phyloP scores from a whole-genome alignment of 345 rosid species.

The Eutrema yunnanense region DNA sequence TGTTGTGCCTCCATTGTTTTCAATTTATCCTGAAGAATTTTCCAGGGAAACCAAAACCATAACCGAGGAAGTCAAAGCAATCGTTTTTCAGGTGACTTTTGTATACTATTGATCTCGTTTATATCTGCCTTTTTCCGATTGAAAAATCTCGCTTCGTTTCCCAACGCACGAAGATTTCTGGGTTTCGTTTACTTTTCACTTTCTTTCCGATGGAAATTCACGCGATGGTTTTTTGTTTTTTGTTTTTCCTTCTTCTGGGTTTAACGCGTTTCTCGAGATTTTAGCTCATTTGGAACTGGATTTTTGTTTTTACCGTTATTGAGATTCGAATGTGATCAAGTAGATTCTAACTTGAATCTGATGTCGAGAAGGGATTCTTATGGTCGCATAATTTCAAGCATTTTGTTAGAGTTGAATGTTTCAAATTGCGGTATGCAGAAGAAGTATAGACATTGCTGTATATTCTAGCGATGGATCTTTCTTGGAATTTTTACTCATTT shows the following conservation, averaged over 20 bases:
- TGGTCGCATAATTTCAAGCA: background rate
- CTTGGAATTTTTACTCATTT: background rate
- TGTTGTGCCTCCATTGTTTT: background rate
- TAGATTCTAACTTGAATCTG: background rate
- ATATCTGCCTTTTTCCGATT: background rate
- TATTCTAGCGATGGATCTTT: background rate
- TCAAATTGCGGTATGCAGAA: background rate
- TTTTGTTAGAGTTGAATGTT: background rate
- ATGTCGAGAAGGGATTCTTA: background rate
- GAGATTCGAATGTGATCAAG: background rate
- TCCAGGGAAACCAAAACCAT: background rate
- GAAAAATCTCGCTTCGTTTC: background rate
- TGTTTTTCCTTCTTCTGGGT: background rate
- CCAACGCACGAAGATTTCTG: background rate
- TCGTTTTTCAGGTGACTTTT: constrained; percentile 15
- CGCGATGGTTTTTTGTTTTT: background rate
- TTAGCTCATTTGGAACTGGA: background rate
- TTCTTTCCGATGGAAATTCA: background rate
- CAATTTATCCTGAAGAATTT: background rate
- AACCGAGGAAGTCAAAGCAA: background rate
- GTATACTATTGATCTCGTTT: background rate
- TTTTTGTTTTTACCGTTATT: background rate
- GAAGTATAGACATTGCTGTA: background rate
- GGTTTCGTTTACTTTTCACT: background rate
- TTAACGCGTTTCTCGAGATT: background rate